Percentiles rank a stretch among this genome's conserved stretches.
Evolutionary conservation across 2,329 filamentous ascomycete genomes (phyloP).

Genomic region (Alternaria gaisen): DNA sequence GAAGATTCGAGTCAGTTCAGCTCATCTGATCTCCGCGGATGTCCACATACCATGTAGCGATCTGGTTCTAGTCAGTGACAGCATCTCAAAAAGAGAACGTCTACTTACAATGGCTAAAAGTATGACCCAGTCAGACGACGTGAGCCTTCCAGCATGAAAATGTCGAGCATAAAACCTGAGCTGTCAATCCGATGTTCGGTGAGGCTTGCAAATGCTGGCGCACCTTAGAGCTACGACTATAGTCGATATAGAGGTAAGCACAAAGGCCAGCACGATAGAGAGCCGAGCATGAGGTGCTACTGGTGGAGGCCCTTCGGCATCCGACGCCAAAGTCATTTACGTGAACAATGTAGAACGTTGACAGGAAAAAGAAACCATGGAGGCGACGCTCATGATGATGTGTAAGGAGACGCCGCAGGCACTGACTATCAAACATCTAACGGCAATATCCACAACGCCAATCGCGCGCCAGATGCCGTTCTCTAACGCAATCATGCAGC

Average conservation of each 20-base stretch:
- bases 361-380: slow-evolving; percentile 3
- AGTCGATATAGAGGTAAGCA: slow-evolving; percentile 40
- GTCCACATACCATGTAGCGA: slow-evolving; percentile 32
- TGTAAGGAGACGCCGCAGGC: slow-evolving; percentile 1
- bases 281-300: slow-evolving; percentile 38
- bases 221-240: slow-evolving; percentile 42
- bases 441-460: slow-evolving; percentile 1
- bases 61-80: slow-evolving; percentile 30
- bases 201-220: background rate
- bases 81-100: background rate
- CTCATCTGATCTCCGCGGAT: background rate
- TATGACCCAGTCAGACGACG: slow-evolving; percentile 43
- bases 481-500: slow-evolving; percentile 16
- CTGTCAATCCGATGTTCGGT: background rate
- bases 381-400: slow-evolving; percentile 4
- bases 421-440: slow-evolving; percentile 17
- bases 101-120: slow-evolving; percentile 36
- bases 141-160: slow-evolving; percentile 37
- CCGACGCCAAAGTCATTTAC: background rate
- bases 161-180: slow-evolving; percentile 43
- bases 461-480: slow-evolving; percentile 15
- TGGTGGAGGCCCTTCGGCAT: background rate
- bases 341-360: background rate
- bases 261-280: slow-evolving; percentile 35
- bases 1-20: background rate